These are phyloP conservation scores for Epichloe typhina DNA, from an alignment of 2,329 filamentous ascomycete genomes.

Conservation along the genomic window DNA sequence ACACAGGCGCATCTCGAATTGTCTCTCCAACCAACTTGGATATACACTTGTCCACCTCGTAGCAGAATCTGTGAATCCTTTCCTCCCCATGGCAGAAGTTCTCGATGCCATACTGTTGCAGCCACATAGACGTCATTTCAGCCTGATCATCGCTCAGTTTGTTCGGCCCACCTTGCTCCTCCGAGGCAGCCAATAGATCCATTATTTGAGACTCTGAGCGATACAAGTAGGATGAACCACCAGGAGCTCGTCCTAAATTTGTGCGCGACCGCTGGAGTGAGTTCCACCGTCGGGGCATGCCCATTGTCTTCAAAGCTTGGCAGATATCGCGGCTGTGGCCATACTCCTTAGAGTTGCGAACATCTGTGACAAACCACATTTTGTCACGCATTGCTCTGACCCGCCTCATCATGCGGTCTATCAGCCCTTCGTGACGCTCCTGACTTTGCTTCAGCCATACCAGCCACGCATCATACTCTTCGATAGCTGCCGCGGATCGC, in stretches of 20 bases:
- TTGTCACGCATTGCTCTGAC: slow-evolving; percentile 75
- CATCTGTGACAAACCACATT: slow-evolving; percentile 97
- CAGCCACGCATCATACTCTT: slow-evolving; percentile 70
- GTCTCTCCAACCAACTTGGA: slow-evolving; percentile 75
- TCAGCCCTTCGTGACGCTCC: slow-evolving; percentile 59
- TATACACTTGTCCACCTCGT: slow-evolving; percentile 78
- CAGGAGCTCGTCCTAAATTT: slow-evolving; percentile 32
- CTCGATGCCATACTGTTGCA: slow-evolving; percentile 68
- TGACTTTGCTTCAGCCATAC: slow-evolving; percentile 75
- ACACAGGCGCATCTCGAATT: slow-evolving; percentile 69
- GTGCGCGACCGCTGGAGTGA: slow-evolving; percentile 37
- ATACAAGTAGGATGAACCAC: slow-evolving; percentile 52
- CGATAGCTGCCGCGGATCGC: slow-evolving; percentile 56
- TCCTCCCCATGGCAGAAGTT: slow-evolving; percentile 95
- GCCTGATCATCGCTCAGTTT: slow-evolving; percentile 95
- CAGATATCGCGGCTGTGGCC: slow-evolving; percentile 79
- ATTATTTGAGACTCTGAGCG: slow-evolving; percentile 76
- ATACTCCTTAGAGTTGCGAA: slow-evolving; percentile 78
- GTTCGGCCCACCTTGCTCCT: slow-evolving; percentile 79
- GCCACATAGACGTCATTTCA: slow-evolving; percentile 70
- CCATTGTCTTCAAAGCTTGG: slow-evolving; percentile 84
- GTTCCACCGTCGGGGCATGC: slow-evolving; percentile 44
- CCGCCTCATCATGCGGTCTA: slow-evolving; percentile 61
- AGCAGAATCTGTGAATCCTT: slow-evolving; percentile 83
- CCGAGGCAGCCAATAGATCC: slow-evolving; percentile 70